phyloP scores from a whole-genome alignment of 345 rosid genomes.

The Noccaea caerulescens region DNA sequence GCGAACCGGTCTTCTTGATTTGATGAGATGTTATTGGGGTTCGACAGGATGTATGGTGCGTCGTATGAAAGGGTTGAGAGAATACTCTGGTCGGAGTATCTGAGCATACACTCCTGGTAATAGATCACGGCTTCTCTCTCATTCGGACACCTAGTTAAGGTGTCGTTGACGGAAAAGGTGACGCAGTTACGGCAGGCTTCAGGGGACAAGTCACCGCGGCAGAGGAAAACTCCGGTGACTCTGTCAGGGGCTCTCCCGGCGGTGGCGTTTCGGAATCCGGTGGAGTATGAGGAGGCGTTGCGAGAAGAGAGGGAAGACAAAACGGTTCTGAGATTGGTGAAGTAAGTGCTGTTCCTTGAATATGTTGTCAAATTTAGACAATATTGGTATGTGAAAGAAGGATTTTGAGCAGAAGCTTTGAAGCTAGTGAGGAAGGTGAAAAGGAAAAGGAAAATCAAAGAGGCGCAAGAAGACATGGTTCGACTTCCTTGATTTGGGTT shows the following conservation, averaged over 20 bases:
- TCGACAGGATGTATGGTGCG: not conserved
- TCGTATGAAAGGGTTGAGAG: not conserved
- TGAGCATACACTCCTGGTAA: slow-evolving; percentile 44
- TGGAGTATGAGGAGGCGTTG: slow-evolving; percentile 15
- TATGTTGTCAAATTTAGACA: slow-evolving; percentile 8
- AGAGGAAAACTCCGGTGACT: slow-evolving; percentile 47
- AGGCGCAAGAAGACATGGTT: slow-evolving; percentile 8
- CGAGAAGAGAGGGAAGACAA: slow-evolving; percentile 22
- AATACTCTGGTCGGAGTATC: slow-evolving; percentile 41
- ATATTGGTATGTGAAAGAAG: not conserved
- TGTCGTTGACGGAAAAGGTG: not conserved
- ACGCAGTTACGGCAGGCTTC: slow-evolving; percentile 26
- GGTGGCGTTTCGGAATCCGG: slow-evolving; percentile 51
- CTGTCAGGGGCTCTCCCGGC: slow-evolving; percentile 33
- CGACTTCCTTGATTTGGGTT: not conserved
- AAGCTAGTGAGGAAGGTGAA: slow-evolving; percentile 12
- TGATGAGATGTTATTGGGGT: not conserved
- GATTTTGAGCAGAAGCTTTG: slow-evolving; percentile 36
- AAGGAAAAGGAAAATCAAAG: not conserved
- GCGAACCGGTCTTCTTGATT: slow-evolving; percentile 2
- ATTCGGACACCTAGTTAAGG: slow-evolving; percentile 25
- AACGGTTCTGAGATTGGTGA: slow-evolving; percentile 12
- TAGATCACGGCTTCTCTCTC: slow-evolving; percentile 32
- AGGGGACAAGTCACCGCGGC: slow-evolving; percentile 8
- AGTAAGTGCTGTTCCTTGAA: slow-evolving; percentile 14